Conservation (phyloP, 1,139 yeast species). For the Yamadazyma mexicana region DNA sequence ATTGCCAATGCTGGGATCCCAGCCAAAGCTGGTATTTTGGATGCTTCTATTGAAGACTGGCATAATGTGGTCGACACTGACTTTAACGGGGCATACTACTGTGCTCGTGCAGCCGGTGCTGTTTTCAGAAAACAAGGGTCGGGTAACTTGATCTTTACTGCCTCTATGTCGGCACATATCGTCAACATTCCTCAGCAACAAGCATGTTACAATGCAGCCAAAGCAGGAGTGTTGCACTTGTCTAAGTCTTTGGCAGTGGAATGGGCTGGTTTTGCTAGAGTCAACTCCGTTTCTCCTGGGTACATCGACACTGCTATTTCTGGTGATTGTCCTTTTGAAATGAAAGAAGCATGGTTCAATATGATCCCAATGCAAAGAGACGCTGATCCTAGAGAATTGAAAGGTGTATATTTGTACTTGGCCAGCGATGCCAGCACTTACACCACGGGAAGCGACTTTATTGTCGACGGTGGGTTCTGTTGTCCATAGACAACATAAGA, state of each 20-base stretch:
- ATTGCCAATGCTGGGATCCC: constrained; percentile 22
- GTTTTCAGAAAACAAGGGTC: constrained; percentile 46
- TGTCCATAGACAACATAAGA: constrained; percentile 24
- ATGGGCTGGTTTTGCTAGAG: constrained; percentile 56
- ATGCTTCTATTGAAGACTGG: constrained; percentile 38
- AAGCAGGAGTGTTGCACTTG: constrained; percentile 55
- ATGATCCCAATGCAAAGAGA: constrained; percentile 40
- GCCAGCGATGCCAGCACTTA: constrained; percentile 42
- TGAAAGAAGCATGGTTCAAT: constrained; percentile 35
- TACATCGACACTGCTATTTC: constrained; percentile 55
- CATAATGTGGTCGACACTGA: constrained; percentile 59
- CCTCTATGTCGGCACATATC: constrained; percentile 60
- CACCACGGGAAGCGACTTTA: constrained; percentile 47
- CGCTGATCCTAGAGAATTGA: constrained; percentile 39
- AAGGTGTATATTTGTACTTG: constrained; percentile 40
- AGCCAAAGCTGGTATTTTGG: constrained; percentile 30
- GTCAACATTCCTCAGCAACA: constrained; percentile 56
- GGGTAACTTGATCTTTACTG: constrained; percentile 61
- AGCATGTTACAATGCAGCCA: constrained; percentile 56
- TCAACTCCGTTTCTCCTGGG: constrained; percentile 58
- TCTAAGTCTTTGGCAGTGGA: constrained; percentile 55
- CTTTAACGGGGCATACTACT: constrained; percentile 58
- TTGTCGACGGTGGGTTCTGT: constrained; percentile 49
- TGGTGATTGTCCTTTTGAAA: constrained; percentile 40
- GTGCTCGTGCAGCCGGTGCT: constrained; percentile 55